Conservation (phyloP, 495 filamentous ascomycete genomes). For the Friedmanniomyces endolithicus region DNA sequence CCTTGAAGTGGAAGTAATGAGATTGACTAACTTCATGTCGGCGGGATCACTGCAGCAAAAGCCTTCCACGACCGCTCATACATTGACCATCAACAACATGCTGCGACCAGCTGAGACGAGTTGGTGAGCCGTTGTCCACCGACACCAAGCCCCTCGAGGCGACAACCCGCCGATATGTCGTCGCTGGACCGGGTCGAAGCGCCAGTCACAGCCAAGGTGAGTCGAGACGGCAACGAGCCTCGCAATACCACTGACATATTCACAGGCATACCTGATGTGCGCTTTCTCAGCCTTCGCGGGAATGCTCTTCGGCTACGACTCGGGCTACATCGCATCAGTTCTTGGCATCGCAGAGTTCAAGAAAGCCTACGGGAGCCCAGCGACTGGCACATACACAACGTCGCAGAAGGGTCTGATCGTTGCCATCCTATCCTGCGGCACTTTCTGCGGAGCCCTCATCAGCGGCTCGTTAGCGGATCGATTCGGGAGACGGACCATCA, state of each 20-base stretch:
- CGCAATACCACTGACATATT: not conserved
- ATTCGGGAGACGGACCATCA: slow-evolving; percentile 54
- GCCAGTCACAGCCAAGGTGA: slow-evolving; percentile 10
- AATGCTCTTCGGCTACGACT: slow-evolving; percentile 33
- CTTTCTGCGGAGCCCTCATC: slow-evolving; percentile 63
- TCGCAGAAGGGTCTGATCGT: slow-evolving; percentile 51
- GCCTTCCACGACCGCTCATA: not conserved
- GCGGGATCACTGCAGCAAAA: not conserved
- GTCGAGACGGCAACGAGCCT: not conserved
- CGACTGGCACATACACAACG: slow-evolving; percentile 35
- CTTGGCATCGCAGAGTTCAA: slow-evolving; percentile 44
- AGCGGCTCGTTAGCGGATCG: slow-evolving; percentile 58
- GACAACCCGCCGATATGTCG: not conserved
- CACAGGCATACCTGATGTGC: slow-evolving; percentile 51
- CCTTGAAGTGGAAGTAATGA: not conserved
- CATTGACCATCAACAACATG: not conserved
- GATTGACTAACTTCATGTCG: not conserved
- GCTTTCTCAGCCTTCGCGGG: slow-evolving; percentile 58
- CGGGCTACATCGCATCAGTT: slow-evolving; percentile 53
- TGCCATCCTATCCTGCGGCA: slow-evolving; percentile 62
- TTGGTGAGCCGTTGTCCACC: not conserved
- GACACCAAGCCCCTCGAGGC: no score
- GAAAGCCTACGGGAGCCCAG: slow-evolving; percentile 28
- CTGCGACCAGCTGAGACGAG: not conserved
- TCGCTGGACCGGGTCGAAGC: slow-evolving; percentile 6